phyloP scores from a whole-genome alignment of 306 rosid genomes.

The Corylus heterophylla region DNA sequence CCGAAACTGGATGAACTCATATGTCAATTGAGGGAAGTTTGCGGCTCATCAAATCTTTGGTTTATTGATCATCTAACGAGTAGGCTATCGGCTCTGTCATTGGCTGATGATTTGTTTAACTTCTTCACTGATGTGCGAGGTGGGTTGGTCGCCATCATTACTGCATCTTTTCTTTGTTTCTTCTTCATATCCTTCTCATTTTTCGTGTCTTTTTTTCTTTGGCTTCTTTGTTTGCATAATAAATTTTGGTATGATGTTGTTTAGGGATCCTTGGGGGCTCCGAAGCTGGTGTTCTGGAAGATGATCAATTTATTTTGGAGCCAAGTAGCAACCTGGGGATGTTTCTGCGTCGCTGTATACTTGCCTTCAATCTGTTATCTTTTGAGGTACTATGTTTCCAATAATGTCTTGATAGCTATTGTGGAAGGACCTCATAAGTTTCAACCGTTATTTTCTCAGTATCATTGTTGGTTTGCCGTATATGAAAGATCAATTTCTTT shows the following conservation, averaged over 20 bases:
- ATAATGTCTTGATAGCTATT: not conserved
- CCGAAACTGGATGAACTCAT: conserved; percentile 82
- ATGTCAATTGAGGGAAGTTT: conserved; percentile 64
- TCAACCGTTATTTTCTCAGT: not conserved
- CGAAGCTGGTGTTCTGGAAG: conserved; percentile 72
- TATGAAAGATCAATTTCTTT: not conserved
- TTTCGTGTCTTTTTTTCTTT: not conserved
- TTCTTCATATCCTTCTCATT: not conserved
- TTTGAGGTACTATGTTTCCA: conserved; percentile 60
- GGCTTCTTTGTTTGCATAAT: not conserved
- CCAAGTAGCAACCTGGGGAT: conserved; percentile 74
- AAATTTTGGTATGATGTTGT: conserved; percentile 17
- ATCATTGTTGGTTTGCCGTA: not conserved
- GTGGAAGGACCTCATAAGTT: not conserved
- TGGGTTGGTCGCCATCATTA: conserved; percentile 28
- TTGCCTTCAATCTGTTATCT: conserved; percentile 83
- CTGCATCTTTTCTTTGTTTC: conserved; percentile 11
- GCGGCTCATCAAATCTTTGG: conserved; percentile 55
- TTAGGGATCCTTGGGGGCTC: conserved; percentile 80
- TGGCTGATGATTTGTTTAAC: conserved; percentile 90
- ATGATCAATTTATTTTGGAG: conserved; percentile 82
- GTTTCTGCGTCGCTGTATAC: conserved; percentile 83
- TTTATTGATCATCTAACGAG: conserved; percentile 61
- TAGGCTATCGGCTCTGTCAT: conserved; percentile 62
- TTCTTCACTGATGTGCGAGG: conserved; percentile 84